Percentiles rank a stretch among this genome's conserved stretches.
Conservation (phyloP, 257 asterid species). For the Cinchona pubescens region DNA sequence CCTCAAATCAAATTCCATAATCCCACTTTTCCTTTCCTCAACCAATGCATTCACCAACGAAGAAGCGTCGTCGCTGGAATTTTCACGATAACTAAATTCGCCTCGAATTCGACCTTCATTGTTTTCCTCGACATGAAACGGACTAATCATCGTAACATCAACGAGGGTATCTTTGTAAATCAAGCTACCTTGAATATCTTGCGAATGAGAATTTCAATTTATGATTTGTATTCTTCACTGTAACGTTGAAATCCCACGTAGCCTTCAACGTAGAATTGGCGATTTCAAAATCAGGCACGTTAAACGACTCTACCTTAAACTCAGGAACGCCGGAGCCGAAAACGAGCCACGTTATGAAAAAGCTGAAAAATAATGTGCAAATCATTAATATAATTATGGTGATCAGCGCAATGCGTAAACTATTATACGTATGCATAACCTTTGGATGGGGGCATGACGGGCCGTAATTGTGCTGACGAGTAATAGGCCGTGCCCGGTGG, state of each 20-base stretch:
- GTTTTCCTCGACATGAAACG: conserved; percentile 4
- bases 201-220: conserved; percentile 16
- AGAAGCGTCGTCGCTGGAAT: too few relatives aligned
- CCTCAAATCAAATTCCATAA: conserved; percentile 12
- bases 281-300: conserved; percentile 23
- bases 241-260: conserved; percentile 15
- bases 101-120: neutral
- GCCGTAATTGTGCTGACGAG: conserved; percentile 10
- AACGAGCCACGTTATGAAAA: conserved; percentile 4
- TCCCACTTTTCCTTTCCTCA: conserved; percentile 11
- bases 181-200: conserved; percentile 13
- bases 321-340: conserved; percentile 11
- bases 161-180: conserved; percentile 8
- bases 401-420: conserved; percentile 11
- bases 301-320: conserved; percentile 17
- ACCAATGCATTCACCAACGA: conserved; percentile 19
- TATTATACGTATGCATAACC: neutral
- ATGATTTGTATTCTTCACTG: conserved; percentile 9
- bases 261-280: conserved; percentile 9
- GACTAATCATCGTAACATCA: neutral
- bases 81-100: too few relatives aligned
- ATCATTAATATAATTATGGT: conserved; percentile 9
- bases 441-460: too few relatives aligned
- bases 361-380: neutral
- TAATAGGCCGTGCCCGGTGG: conserved; percentile 11